Base-by-base conservation (phyloP, 768 basidiomycete genomes). In the Agrocybe praecox region DNA sequence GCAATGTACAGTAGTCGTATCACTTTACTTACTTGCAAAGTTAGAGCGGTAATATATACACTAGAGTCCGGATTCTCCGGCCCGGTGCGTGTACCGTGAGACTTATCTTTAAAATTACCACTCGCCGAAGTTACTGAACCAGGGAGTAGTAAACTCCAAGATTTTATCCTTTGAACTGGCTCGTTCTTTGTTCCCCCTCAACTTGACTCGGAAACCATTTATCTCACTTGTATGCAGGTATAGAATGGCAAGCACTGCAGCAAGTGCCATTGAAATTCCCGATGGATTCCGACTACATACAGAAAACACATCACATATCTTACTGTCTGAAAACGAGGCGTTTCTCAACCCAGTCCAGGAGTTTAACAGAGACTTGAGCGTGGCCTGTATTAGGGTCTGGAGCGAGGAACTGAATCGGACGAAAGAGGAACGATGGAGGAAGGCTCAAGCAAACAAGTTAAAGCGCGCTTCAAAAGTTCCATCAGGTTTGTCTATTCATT, bases 331-430 rank as follows among this genome's bases (percentile, higher is more conserved):
- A 8, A 90, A 93, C 60, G 89, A 91, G 55, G 93, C 96, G 2
- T 99, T 99, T 72, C 74, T 98, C 58, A 99, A 99, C 68, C 96
- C 97, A 6, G 89, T 98, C 12, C 97, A 99, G 69, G 94, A 99
- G 72, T 99, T 97, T 79, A 99, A 99, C 74, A 82, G 97, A 36
- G 97, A 99, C 73, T 71, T 93, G 46, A 94, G 92, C 61, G 87
- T 98, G 43, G 93, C 94, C 19, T 90, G 90, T 61, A 98, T 99
- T 54, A 80, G 87, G 26, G 85, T 87, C 3, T 99, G 94, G 94
- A 89, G 90, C 57, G 90, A 95, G 65, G 77, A 86, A 53, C 51
- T 83, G 40, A 82, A 89, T 67, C 79, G 73, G 66, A 74, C 75
- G 53, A 94, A 89, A 74, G 79, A 85, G 67, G 76, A 70, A 57